A percentile compares a stretch with the other conserved stretches of the same genome.
Conservation (phyloP, 129 eudicot species). For the Sambucus nigra region DNA sequence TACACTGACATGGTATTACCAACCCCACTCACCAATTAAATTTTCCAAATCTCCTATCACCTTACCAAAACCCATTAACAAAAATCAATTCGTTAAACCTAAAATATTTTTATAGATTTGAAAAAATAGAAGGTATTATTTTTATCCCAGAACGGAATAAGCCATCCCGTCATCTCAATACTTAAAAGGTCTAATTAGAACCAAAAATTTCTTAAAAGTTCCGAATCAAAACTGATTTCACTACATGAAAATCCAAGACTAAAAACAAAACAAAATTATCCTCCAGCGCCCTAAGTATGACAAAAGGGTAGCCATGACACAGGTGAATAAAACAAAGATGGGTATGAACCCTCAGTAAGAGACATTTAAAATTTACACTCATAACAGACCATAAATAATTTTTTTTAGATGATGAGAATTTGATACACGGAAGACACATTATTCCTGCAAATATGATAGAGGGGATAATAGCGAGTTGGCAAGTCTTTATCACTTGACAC, state of each 20-base stretch:
- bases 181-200: too few species aligned
- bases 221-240: conserved; percentile 42
- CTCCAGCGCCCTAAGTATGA: conserved; percentile 27
- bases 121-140: too few species aligned
- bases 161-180: too few species aligned
- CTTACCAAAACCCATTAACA: too few species aligned
- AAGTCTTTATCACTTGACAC: conserved; percentile 34
- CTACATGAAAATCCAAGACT: conserved; percentile 20
- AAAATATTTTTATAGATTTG: too few species aligned
- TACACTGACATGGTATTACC: too few species aligned
- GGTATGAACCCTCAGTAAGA: conserved; percentile 19
- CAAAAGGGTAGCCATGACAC: conserved; percentile 13
- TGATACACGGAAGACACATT: conserved; percentile 15
- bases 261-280: not conserved
- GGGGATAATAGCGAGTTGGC: not conserved
- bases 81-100: too few species aligned
- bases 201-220: conserved; percentile 17
- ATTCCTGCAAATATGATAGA: conserved; percentile 3
- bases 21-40: too few species aligned
- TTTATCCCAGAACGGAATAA: too few species aligned
- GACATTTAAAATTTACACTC: conserved; percentile 50
- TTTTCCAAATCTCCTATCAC: too few species aligned
- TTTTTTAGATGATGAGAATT: conserved; percentile 7
- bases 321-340: conserved; percentile 10
- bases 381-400: conserved; percentile 17